Conservation (phyloP, 495 filamentous ascomycete species). For the Aspergillus haitiensis region DNA sequence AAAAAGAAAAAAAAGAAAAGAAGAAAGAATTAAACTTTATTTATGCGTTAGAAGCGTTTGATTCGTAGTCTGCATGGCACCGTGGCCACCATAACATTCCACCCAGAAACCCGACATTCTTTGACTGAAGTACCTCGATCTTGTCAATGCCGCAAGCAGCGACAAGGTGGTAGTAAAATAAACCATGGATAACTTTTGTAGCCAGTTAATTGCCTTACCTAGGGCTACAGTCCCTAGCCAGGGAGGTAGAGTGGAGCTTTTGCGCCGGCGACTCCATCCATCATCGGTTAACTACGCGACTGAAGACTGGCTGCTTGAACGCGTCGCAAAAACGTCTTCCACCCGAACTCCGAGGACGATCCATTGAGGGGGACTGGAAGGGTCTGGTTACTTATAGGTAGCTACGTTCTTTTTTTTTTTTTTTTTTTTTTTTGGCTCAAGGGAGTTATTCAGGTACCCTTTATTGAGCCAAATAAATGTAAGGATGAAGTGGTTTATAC, state of each 20-base stretch:
- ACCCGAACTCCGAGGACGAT: conserved; percentile 1
- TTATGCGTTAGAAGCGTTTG: too few species aligned
- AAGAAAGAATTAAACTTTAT: too few species aligned
- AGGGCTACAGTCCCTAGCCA: too few species aligned
- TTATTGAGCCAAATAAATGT: too few species aligned
- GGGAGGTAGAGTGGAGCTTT: conserved; percentile 13
- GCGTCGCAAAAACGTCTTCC: conserved; percentile 15
- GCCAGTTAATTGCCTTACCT: too few species aligned
- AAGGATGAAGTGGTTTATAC: too few species aligned
- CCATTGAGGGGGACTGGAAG: not conserved
- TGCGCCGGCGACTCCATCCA: not conserved
- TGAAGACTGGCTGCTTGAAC: conserved; percentile 22
- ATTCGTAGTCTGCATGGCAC: not conserved
- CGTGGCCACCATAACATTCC: not conserved
- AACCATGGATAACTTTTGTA: too few species aligned
- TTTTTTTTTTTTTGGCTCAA: not conserved
- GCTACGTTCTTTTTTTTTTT: too few species aligned
- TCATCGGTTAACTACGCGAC: conserved; percentile 11
- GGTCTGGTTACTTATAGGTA: too few species aligned
- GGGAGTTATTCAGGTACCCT: not conserved
- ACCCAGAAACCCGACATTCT: not conserved
- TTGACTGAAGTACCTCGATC: not conserved
- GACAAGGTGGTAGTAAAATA: not conserved
- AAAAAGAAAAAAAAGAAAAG: too few species aligned
- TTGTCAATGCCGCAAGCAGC: conserved; percentile 12